Evolutionary conservation across 2,329 filamentous ascomycete species (phyloP).

Genomic region (Fusarium begoniae): DNA sequence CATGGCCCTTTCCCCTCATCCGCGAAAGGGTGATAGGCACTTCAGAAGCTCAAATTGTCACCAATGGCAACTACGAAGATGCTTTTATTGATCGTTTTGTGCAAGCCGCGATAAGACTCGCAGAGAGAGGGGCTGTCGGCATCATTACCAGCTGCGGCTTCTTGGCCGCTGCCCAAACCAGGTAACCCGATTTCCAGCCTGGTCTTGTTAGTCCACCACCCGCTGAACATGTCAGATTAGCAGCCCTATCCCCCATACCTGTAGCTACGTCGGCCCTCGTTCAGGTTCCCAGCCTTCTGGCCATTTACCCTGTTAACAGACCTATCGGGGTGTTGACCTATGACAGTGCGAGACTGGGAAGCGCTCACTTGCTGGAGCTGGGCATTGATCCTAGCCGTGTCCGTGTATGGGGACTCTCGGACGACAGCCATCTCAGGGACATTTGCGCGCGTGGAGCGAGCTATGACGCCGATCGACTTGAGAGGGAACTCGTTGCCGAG

Average conservation of each 20-base stretch:
- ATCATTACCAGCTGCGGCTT: conserved; percentile 54
- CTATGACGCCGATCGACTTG: conserved; percentile 31
- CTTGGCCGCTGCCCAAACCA: conserved; percentile 48
- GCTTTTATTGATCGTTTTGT: conserved; percentile 49
- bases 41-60: conserved; percentile 43
- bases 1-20: conserved; percentile 51
- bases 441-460: conserved; percentile 24
- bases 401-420: conserved; percentile 38
- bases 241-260: conserved; percentile 46
- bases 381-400: conserved; percentile 32
- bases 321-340: conserved; percentile 47
- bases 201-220: not conserved
- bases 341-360: conserved; percentile 38
- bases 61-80: conserved; percentile 42
- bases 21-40: conserved; percentile 47
- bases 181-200: conserved; percentile 30
- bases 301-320: conserved; percentile 37
- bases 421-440: conserved; percentile 32
- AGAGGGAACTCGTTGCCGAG: conserved; percentile 34
- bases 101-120: conserved; percentile 45
- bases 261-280: conserved; percentile 49
- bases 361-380: conserved; percentile 32
- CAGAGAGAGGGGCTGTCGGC: conserved; percentile 47
- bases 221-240: conserved; percentile 35
- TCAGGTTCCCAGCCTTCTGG: conserved; percentile 46